A percentile compares a stretch with the other conserved stretches of the same genome.
These are phyloP conservation scores for Coelastrella sp. DNA, from an alignment of 139 green algal genomes.

Conservation along the genomic window DNA sequence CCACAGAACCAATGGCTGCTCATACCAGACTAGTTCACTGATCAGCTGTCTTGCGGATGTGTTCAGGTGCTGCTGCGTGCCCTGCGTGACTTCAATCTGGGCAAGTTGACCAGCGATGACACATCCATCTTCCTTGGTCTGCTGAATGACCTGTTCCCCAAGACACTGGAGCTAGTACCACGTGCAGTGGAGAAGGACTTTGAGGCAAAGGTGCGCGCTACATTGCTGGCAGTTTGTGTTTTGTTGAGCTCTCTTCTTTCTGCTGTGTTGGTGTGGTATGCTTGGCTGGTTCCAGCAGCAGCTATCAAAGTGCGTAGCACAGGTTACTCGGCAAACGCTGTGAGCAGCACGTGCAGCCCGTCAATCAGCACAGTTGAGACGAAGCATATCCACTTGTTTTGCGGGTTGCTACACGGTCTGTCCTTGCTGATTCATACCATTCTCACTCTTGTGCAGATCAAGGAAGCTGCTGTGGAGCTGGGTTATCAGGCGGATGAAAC, in stretches of 20 bases:
- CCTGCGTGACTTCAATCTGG: constrained; percentile 96
- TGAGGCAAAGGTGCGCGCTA: constrained; percentile 72
- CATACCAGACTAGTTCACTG: too few relatives aligned
- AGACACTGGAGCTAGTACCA: constrained; percentile 86
- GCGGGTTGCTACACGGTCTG: too few relatives aligned
- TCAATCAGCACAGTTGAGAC: too few relatives aligned
- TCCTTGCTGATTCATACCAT: too few relatives aligned
- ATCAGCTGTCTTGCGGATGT: too few relatives aligned
- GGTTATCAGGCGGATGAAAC: constrained; percentile 89
- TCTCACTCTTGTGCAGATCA: constrained; percentile 51
- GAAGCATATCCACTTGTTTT: too few relatives aligned
- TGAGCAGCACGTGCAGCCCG: too few relatives aligned
- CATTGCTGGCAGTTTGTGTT: neutral
- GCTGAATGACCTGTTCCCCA: constrained; percentile 95
- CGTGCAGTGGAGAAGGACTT: constrained; percentile 83
- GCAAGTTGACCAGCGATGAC: constrained; percentile 94
- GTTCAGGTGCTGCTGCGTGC: constrained; percentile 90
- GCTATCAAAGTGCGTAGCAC: too few relatives aligned
- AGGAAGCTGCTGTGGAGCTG: constrained; percentile 83
- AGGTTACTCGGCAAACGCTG: too few relatives aligned
- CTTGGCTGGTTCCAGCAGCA: too few relatives aligned
- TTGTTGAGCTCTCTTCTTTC: too few relatives aligned
- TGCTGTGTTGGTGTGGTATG: too few relatives aligned
- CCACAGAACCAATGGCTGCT: neutral
- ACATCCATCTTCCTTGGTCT: constrained; percentile 93